Conservation (phyloP, 441 rosid species). For the Pelargonium exstipulatum region DNA sequence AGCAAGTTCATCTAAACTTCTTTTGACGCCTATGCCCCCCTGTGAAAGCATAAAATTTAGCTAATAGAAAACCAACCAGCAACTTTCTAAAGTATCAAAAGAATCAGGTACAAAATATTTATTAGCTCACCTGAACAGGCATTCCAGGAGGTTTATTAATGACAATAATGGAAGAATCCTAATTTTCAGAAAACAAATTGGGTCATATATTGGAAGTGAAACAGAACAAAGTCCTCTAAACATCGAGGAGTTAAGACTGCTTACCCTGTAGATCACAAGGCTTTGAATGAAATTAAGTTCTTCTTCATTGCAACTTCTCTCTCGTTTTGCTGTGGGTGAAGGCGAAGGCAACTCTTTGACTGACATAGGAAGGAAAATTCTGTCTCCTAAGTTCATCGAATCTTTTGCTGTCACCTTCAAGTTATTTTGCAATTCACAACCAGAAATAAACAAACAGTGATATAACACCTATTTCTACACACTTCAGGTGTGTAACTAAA, state of each 20-base stretch:
- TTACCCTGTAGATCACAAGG: constrained; percentile 73
- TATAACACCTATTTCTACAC: neutral
- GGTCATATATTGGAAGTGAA: constrained; percentile 11
- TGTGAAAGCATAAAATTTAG: constrained; percentile 22
- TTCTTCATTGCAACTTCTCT: constrained; percentile 37
- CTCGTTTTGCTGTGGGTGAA: constrained; percentile 29
- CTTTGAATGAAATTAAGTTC: constrained; percentile 57
- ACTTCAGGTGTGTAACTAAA: neutral
- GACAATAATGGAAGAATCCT: constrained; percentile 75
- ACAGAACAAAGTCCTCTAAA: constrained; percentile 11
- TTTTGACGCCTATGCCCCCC: constrained; percentile 83
- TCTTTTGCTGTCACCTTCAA: constrained; percentile 84
- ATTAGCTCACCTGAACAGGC: constrained; percentile 70
- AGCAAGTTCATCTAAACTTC: constrained; percentile 79
- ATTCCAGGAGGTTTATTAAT: constrained; percentile 80
- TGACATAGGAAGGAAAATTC: constrained; percentile 60
- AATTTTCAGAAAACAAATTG: constrained; percentile 19
- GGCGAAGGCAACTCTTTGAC: constrained; percentile 34
- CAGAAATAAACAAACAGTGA: neutral
- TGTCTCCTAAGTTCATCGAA: constrained; percentile 61
- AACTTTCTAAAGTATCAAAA: neutral
- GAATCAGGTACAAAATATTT: constrained; percentile 5
- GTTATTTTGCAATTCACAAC: constrained; percentile 6
- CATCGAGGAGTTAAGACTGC: constrained; percentile 15
- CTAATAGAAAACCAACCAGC: constrained; percentile 14